Evolutionary conservation across 176 grass and related monocot genomes (phyloP), one percentile per base, ranked within the genome.

Genomic region (Lolium multiflorum): DNA sequence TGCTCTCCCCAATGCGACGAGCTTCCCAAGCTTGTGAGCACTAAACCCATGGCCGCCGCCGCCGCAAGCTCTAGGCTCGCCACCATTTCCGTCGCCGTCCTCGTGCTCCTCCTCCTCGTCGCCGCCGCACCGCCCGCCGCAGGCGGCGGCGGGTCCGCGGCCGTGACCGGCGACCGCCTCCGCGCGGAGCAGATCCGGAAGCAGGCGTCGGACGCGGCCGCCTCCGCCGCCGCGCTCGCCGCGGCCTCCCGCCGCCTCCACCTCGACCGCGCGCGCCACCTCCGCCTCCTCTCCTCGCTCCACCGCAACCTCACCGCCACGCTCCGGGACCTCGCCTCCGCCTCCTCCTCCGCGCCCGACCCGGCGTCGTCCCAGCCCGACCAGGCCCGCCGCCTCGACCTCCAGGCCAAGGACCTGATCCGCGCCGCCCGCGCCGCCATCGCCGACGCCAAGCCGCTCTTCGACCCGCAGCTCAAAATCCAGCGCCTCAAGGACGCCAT

Each of bases 381-480:
- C 25, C 63, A 61, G 47, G 71, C 58, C 49, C 83, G 79, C n/a
- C 83, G 83, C 28, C 89, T 95, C 86, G 93, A 95, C 80, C 90
- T 89, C 56, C 88, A 86, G 76, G 82, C 89, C 64, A 95, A 95
- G 88, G 93, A 95, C 80, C 88, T 94, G 81, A 95, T 98, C 88
- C 94, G 94, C 61, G 89, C 94, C 21, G 82, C 94, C 43, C 94
- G 97, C 67, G 81, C 82, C 39, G 90, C 95, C 63, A 96, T 99
- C 79, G 77, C 90, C 26, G 88, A 86, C 25, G 89, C 97, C 11
- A 99, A 99, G 87, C 92, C 91, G 48, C 89, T 91, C 14, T 99
- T 99, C 91, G 94, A 99, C 88, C 91, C 90, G 77, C 97, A 99
- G 85, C 97, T 99, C 76, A 99, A 99, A 89, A 99, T 99, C 92